Evolutionary conservation across 441 rosid genomes (phyloP).

Genomic region (Jatropha multifida): DNA sequence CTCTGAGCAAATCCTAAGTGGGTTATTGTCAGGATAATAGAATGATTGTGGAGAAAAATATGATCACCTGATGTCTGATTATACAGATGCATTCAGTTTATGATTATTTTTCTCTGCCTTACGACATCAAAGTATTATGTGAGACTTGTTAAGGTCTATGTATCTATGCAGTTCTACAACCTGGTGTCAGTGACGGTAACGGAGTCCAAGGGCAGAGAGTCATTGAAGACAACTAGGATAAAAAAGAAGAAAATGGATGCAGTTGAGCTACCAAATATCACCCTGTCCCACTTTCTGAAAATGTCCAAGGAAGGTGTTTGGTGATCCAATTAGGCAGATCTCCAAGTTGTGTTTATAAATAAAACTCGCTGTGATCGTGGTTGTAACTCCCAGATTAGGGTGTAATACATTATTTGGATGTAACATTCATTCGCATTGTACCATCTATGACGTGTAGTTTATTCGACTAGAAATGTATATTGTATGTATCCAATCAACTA

Average conservation of each 20-base stretch:
- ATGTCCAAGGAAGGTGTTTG: conserved; percentile 89
- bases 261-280: conserved; percentile 53
- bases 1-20: neutral
- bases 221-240: conserved; percentile 57
- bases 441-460: conserved; percentile 1
- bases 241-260: conserved; percentile 46
- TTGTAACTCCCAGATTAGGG: neutral
- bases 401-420: conserved; percentile 22
- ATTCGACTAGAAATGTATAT: neutral
- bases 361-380: neutral
- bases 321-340: conserved; percentile 35
- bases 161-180: conserved; percentile 67
- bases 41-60: neutral
- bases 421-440: neutral
- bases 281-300: conserved; percentile 63
- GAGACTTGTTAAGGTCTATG: neutral
- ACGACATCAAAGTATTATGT: neutral
- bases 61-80: neutral
- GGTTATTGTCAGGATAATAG: neutral
- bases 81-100: neutral
- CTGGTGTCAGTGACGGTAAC: conserved; percentile 64
- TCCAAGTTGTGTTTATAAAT: conserved; percentile 28
- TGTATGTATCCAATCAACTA: conserved; percentile 4
- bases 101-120: neutral
- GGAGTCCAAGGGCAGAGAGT: conserved; percentile 39